These are phyloP conservation scores for Fusarium napiforme DNA, from an alignment of 2,329 filamentous ascomycete species.

Conservation along the genomic window DNA sequence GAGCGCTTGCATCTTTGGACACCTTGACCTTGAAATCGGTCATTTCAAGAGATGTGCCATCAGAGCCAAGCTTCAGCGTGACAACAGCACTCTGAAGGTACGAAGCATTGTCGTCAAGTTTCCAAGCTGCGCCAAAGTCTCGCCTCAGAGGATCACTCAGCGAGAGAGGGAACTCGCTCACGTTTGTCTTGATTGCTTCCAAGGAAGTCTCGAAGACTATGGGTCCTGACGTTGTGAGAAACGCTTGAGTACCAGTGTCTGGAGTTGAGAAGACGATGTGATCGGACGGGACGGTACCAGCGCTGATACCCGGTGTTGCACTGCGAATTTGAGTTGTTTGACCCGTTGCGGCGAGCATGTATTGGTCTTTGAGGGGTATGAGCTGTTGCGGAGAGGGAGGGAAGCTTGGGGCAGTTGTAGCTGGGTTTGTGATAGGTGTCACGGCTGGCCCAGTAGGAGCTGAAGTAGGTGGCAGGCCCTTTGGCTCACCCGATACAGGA, in stretches of 20 bases:
- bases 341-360: not conserved
- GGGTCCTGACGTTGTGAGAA: not conserved
- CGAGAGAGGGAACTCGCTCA: fast-evolving
- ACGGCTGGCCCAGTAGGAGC: not conserved
- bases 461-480: not conserved
- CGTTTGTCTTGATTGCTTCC: not conserved
- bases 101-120: not conserved
- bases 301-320: not conserved
- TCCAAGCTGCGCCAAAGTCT: not conserved
- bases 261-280: not conserved
- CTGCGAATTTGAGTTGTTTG: not conserved
- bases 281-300: not conserved
- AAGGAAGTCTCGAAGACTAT: not conserved
- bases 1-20: not conserved
- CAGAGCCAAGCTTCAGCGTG: fast-evolving
- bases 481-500: not conserved
- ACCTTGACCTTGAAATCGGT: fast-evolving
- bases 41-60: not conserved
- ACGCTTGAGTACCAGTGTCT: not conserved
- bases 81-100: not conserved
- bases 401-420: too few species aligned
- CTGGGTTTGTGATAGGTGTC: not conserved
- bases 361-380: not conserved
- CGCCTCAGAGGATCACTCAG: not conserved
- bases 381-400: not conserved